A percentile compares a stretch with the other conserved stretches of the same genome.
Evolutionary conservation across 345 rosid genomes (phyloP).

Genomic region (Eucalyptus erythrocorys): DNA sequence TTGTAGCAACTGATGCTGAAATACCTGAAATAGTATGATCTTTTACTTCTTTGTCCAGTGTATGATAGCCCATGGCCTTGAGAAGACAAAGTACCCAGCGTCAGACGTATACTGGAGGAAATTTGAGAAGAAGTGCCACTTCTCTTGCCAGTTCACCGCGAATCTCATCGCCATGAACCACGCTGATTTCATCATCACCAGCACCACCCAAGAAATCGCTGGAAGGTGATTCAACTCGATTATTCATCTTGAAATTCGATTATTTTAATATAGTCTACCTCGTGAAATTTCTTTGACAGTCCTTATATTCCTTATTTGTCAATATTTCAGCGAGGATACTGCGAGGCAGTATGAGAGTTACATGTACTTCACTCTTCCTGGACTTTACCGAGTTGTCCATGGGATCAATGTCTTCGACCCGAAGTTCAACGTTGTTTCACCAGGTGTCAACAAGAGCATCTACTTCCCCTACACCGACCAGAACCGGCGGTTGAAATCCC

Average conservation of each 20-base stretch:
- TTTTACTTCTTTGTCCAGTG: no score
- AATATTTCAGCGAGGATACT: slow-evolving; percentile 45
- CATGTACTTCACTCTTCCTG: slow-evolving; percentile 67
- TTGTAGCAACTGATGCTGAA: not conserved
- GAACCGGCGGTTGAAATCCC: slow-evolving; percentile 34
- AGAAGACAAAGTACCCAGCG: no score
- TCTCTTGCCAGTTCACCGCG: slow-evolving; percentile 91
- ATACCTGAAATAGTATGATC: no score
- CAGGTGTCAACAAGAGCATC: slow-evolving; percentile 63
- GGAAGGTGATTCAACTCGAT: slow-evolving; percentile 44
- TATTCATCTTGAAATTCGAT: not conserved
- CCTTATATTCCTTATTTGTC: not conserved
- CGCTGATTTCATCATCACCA: slow-evolving; percentile 91
- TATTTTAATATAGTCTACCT: not conserved
- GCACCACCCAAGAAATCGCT: slow-evolving; percentile 95
- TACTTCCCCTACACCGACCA: slow-evolving; percentile 59
- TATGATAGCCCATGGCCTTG: accelerated
- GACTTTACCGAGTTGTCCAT: no score
- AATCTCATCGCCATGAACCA: slow-evolving; percentile 95
- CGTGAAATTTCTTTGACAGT: not conserved
- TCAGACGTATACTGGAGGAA: no score
- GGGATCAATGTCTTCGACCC: slow-evolving; percentile 72
- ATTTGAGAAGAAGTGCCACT: slow-evolving; percentile 26
- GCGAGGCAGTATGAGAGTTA: slow-evolving; percentile 77
- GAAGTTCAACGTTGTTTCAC: slow-evolving; percentile 79